Conservation (phyloP, 2,329 filamentous ascomycete genomes). For the Fusarium hostae region DNA sequence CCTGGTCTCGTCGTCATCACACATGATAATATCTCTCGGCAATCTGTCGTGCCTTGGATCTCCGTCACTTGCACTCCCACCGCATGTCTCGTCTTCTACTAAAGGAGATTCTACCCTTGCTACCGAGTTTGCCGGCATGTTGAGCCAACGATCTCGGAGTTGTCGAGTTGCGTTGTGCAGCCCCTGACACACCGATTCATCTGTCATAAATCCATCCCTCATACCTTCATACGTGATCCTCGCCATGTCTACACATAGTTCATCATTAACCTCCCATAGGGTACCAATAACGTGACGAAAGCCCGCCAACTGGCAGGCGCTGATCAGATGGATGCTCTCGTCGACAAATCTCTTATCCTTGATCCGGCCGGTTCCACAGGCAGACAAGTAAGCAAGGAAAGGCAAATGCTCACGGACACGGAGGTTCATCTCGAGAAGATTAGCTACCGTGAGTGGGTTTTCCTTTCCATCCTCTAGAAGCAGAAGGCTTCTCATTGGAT, state of each 20-base stretch:
- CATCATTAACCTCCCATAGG: not conserved
- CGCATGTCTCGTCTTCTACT: too few relatives aligned
- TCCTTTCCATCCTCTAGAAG: not conserved
- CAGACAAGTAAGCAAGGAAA: constrained; percentile 1
- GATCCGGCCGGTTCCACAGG: not conserved
- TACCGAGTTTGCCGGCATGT: not conserved
- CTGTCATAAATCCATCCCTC: not conserved
- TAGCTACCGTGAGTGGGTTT: not conserved
- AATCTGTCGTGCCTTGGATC: not conserved
- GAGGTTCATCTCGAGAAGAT: not conserved
- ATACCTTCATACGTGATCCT: not conserved
- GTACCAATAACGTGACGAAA: not conserved
- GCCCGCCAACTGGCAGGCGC: not conserved
- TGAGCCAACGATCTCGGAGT: not conserved
- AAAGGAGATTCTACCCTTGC: not conserved
- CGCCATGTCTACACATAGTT: not conserved
- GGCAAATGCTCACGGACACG: not conserved
- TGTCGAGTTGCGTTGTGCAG: not conserved
- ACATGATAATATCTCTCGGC: not conserved
- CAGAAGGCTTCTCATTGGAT: not conserved
- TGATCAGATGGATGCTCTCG: constrained; percentile 5
- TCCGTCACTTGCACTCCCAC: too few relatives aligned
- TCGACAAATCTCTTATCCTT: not conserved
- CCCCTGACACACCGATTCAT: not conserved
- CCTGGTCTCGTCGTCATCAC: not conserved